A percentile compares a stretch with the other conserved stretches of the same genome.
These are phyloP conservation scores for Sporobolomyces phaffii DNA, from an alignment of 768 basidiomycete genomes.

Conservation along the genomic window DNA sequence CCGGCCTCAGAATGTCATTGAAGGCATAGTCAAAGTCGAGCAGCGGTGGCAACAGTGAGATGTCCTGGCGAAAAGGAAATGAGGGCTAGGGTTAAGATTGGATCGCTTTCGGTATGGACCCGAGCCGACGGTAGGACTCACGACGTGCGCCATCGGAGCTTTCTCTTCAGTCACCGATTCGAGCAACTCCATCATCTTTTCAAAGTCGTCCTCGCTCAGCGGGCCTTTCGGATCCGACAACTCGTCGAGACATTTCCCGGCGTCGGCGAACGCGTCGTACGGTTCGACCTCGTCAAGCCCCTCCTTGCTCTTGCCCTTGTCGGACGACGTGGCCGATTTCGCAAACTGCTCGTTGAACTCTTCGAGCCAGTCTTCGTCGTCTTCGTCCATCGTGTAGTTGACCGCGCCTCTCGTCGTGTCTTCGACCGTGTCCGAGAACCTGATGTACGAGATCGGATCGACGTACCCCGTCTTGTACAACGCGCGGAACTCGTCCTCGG, in stretches of 20 bases:
- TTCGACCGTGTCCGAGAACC: conserved; percentile 79
- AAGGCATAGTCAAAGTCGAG: conserved; percentile 27
- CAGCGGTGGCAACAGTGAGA: conserved; percentile 42
- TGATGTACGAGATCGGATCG: conserved; percentile 70
- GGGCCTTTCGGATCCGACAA: conserved; percentile 35
- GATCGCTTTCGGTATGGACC: neutral
- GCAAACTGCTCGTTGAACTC: conserved; percentile 59
- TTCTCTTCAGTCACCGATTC: conserved; percentile 86
- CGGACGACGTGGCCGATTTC: conserved; percentile 46
- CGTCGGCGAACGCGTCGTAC: conserved; percentile 48
- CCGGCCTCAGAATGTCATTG: conserved; percentile 47
- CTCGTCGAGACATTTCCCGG: conserved; percentile 51
- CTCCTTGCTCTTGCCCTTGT: conserved; percentile 72
- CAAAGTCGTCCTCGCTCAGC: conserved; percentile 86
- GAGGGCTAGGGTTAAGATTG: neutral
- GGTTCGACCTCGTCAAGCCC: conserved; percentile 52
- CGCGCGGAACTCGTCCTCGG: conserved; percentile 59
- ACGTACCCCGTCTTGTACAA: conserved; percentile 68
- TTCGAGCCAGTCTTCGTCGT: conserved; percentile 89
- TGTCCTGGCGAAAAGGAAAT: conserved; percentile 42
- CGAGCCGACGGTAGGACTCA: conserved; percentile 50
- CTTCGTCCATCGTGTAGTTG: conserved; percentile 91
- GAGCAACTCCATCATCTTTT: conserved; percentile 87
- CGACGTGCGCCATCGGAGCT: conserved; percentile 82
- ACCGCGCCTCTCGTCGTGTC: conserved; percentile 58